Base-by-base conservation (phyloP, 108 stramenopile species). In the Cyclotella cryptica region DNA sequence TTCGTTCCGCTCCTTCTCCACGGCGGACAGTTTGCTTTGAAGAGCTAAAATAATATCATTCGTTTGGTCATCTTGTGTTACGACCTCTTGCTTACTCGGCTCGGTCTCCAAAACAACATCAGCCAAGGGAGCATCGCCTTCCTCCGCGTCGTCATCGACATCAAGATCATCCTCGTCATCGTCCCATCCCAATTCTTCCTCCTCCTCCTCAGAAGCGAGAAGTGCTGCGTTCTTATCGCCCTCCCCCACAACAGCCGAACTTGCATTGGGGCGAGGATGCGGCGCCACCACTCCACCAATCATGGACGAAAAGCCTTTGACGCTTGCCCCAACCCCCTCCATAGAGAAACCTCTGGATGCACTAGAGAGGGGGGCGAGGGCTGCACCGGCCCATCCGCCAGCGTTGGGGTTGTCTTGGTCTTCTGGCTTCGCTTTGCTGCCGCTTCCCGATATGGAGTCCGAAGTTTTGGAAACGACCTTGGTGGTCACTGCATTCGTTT, bases 241-340 rank as follows among this genome's bases (percentile, higher is more conserved):
- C 40, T 41, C 62, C 19, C 43, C 54, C 53, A 49, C 41, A 21
- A n/a, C 42, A 47, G 28, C 35, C 7, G 26, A 40, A 21, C 35
- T 18, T 19, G 26, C 52, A 15, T 53, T 19, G 15, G 43, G 17
- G 15, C 26, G n/a, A 21, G 54, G 42, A n/a, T 19, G 18, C 18
- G 78, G 69, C 43, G 78, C 79, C n/a, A 80, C 72, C n/a, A 72
- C 65, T 3, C 79, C 79, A 3, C 79, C 79, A 53, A 80, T 66
- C 79, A 80, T 80, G 35, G 66, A 68, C 26, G 63, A 55, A n/a
- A 80, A 40, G n/a, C 72, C 27, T 62, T 42, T 46, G 58, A 73
- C 44, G 65, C 29, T 73, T 59, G 47, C 55, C 51, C 46, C 69
- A 53, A 49, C 22, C 58, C 61, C 49, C 24, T 58, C 72, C 41